Base-by-base conservation (phyloP, 2,329 filamentous ascomycete species). In the Alternaria ventricosa region DNA sequence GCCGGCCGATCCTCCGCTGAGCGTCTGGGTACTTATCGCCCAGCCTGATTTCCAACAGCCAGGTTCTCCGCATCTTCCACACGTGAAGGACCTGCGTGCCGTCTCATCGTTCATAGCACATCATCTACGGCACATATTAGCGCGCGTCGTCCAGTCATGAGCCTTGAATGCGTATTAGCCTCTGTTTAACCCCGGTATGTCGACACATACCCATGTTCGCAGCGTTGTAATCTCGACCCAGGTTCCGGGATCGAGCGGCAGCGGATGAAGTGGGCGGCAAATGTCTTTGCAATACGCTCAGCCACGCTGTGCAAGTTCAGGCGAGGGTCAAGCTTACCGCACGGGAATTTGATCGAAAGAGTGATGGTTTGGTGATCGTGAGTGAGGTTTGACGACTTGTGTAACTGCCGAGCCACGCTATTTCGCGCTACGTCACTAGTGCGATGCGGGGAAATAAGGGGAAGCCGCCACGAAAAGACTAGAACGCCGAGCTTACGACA, bases 391-490 rank as follows among this genome's bases (percentile, higher is more conserved):
- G 28, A 30, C 49, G 49, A 36, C 22, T 41, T 30, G 59, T 55
- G 50, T 45, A 63, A 66, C 57, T 68, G 60, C 65, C 65, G 60
- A 57, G 41, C 9, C 18, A 28, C 60, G 58, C 65, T 60, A 65
- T 3, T 12, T 10, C 5, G 23, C 56, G 46, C 57, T 56, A 56
- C 13, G 28, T 23, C n/a, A 15, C 8, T 66, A 63, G 60, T 51
- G 55, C 43, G 27, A 64, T 62, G 63, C 63, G 66, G 66, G 63
- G 64, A 55, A 58, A 36, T 22, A 30, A 36, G 49, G 49, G 49
- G 30, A 41, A 41, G 49, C 6, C 49, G 30, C 49, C 49, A 53
- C 28, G n/a, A 36, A 23, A 25, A 15, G 30, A 53, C 49, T 28
- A 53, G 49, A 53, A 36, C 30, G 20, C 23, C 13, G 49, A 53